Base-by-base conservation (phyloP, 192 early-diverging fungal species). In the Entophlyctis helioformis region DNA sequence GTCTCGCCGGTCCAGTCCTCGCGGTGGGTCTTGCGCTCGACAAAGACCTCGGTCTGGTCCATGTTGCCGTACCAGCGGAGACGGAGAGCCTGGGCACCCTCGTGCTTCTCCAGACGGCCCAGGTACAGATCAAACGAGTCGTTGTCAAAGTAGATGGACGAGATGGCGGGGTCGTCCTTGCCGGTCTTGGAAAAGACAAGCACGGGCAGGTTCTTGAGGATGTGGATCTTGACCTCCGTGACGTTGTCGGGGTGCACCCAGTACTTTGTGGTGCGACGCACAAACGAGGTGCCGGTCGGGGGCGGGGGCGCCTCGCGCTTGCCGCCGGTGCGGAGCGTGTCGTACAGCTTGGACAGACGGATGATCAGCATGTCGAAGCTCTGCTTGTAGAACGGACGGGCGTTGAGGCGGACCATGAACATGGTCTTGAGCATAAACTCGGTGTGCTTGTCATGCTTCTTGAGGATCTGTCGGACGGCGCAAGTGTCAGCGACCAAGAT, bases 371-470 rank as follows among this genome's bases (percentile, higher is more conserved):
- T 57, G 48, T 96, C 90, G 64, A 87, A 91, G 76, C n/a, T 76
- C 65, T 59, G 62, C 71, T 69, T 92, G 87, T 50, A 96, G 63
- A 50, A 83, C 69, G 61, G 84, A 66, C 71, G 75, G 72, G 61
- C 55, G 23, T 66, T 62, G 48, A 69, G 48, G 36, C 55, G 40
- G 32, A 64, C 49, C 46, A 62, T 85, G 83, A 69, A 87, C 57
- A 23, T 85, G 75, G 60, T 85, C 66, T 67, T 72, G 24, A 98
- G 63, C 26, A 76, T 63, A 54, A 79, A 87, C 8, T 69, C 75
- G 33, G 91, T 91, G 67, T 89, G 81, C 79, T 94, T 92, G 69
- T 98, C 93, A 62, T 98, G 95, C 67, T 98, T 98, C 66, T 98
- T 98, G 59, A 98, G 74, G 54, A 96, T 95, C 73, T 94, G 84